Evolutionary conservation across 495 filamentous ascomycete species (phyloP), one percentile per base, ranked within the genome.

Genomic region (Penicillium angulare): DNA sequence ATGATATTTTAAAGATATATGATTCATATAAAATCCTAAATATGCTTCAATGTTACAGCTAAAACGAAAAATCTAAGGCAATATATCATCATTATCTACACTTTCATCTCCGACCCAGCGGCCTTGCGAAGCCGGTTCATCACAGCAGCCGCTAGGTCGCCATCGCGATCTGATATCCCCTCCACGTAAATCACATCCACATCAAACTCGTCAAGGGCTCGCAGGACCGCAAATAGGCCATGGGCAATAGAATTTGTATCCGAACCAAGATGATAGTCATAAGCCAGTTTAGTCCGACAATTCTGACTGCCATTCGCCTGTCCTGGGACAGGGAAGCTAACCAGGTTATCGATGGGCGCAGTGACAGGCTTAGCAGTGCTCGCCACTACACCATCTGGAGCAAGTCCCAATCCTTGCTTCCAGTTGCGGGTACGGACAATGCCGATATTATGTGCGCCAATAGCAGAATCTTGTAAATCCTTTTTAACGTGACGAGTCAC

Each of bases 111-210:
- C 23, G 63, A 55, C 24, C 77, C 78, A 35, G 93, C 91, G 27
- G 92, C 92, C 72, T 97, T 97, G 40, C 93, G 75, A 7, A 97
- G 71, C 55, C 92, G 77, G 62, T 98, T 98, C 95, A 98, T 97
- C 36, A 98, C 84, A 7, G 93, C 95, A 15, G 90, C 87, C n/a
- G 90, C 89, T 47, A 92, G 82, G 60, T 89, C 86, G 31, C 85
- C 86, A 33, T 87, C 82, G 5, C 53, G 40, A 57, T 93, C 92
- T 29, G 81, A 73, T 34, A 96, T 87, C 8, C 92, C 92, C 65
- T 99, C 93, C 4, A 97, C 89, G 58, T 89, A 87, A 50, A 99
- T 97, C 7, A 89, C 78, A 68, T 92, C 86, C 7, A 90, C 89
- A 29, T 82, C 78, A 42, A 81, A 72, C 53, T 83, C 78, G 67